Base-by-base conservation (phyloP, 352 stramenopile genomes). In the Phytophthora pini region DNA sequence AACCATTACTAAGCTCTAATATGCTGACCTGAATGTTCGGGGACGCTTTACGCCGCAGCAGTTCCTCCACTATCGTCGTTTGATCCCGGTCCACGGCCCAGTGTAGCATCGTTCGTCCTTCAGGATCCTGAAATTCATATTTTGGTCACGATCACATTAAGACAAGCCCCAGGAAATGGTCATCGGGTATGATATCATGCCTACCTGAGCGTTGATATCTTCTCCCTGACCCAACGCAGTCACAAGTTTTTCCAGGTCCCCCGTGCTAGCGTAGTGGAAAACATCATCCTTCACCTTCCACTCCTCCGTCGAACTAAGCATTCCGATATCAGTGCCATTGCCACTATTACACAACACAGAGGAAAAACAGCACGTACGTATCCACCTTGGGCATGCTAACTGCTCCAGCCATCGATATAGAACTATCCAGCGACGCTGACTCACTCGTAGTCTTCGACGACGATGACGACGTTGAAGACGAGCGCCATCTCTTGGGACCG, bases 71-170 rank as follows among this genome's bases (percentile, higher is more conserved):
- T 1, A 92, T 48, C 4, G 74, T 69, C 6, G 47, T 71, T 39
- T 93, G 82, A 38, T 81, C 77, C 34, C 85, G 76, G 48, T 93
- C 85, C 9, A 93, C 85, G 20, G 85, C 85, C 85, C 85, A 93
- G 51, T 93, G 85, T 41, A 93, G 62, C 85, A 93, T 93, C 11
- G 85, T 93, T 63, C 85, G 82, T 2, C 82, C 85, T 70, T 92
- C 81, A 13, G 80, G 76, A 41, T 93, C 85, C 82, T 90, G 63
- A 44, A 27, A 24, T 56, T 13, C 17, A 48, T n/a, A 22, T 45
- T 15, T 49, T 50, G 20, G 3, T 31, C 15, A 48, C 10, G 50
- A 13, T 17, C 2, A 32, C 2, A 41, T 39, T 9, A 36, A 36
- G 31, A 34, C 6, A 8, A 10, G 7, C 31, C 1, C 31, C 5